phyloP scores from a whole-genome alignment of 1,284 basidiomycete species.

The Malassezia slooffiae region DNA sequence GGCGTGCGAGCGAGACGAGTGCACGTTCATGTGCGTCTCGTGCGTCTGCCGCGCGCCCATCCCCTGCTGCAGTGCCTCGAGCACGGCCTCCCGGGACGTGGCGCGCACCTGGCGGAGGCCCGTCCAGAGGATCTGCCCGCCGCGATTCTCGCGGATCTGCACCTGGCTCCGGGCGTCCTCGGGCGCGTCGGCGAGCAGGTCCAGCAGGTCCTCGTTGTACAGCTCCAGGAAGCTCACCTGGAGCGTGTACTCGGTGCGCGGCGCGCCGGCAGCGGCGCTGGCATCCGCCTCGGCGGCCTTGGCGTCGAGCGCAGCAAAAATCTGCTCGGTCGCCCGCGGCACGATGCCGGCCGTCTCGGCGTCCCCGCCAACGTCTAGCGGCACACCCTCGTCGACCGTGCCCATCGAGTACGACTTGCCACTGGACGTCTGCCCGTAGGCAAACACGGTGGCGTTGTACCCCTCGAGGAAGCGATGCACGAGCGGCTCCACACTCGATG shows the following conservation, averaged over 20 bases:
- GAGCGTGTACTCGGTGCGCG: conserved; percentile 31
- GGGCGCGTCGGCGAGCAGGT: conserved; percentile 39
- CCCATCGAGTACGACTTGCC: conserved; percentile 96
- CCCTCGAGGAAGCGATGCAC: conserved; percentile 84
- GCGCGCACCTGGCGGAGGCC: conserved; percentile 85
- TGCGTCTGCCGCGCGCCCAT: conserved; percentile 82
- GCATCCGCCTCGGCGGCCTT: conserved; percentile 10
- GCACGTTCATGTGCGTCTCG: conserved; percentile 96
- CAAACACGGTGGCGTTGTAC: conserved; percentile 93
- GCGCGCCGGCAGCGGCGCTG: conserved; percentile 57
- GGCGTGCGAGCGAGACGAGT: conserved; percentile 92
- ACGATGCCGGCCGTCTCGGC: conserved; percentile 61
- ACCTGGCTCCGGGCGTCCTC: conserved; percentile 59
- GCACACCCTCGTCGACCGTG: conserved; percentile 23
- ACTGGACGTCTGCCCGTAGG: conserved; percentile 93
- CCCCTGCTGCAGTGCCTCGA: conserved; percentile 71
- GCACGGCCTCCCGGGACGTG: conserved; percentile 70
- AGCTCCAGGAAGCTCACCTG: conserved; percentile 61
- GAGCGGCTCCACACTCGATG: conserved; percentile 68
- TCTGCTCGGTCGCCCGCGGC: conserved; percentile 80
- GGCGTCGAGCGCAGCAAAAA: conserved; percentile 61
- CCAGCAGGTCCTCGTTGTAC: conserved; percentile 67
- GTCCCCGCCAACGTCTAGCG: conserved; percentile 31
- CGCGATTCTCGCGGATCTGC: conserved; percentile 90
- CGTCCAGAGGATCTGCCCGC: conserved; percentile 92